Evolutionary conservation across 805 yeast genomes (phyloP), one percentile per base, ranked within the genome.

Genomic region (Sugiyamaella valdiviana): DNA sequence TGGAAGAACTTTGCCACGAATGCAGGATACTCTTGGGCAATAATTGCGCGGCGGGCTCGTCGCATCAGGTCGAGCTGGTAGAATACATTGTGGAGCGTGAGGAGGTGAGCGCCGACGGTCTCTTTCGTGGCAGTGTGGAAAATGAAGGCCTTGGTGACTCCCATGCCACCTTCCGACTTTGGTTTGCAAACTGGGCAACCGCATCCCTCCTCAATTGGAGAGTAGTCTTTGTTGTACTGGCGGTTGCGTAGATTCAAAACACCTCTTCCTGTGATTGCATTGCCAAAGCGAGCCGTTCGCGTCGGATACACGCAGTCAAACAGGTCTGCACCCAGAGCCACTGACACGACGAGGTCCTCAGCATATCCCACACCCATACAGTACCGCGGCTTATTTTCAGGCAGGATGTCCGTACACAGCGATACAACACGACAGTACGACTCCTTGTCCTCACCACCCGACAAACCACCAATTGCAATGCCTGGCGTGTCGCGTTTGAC

Each of bases 331-430:
- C 75, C 75, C 36, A 71, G 61, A 1, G 75, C 75, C 5, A 71
- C 76, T 1, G 71, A 65, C 6, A 71, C 76, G 4, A 71, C 70
- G 51, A 71, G 57, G 51, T 71, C 75, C 51, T 71, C 75, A 6
- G 76, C 76, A 47, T 72, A 72, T 15, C 75, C 75, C 4, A 71
- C 73, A 14, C 75, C 75, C 75, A 71, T 71, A 54, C 73, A 69
- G 51, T 71, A 71, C 16, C 73, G 61, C 0, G 76, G 76, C 55
- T 71, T 71, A 49, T 60, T 50, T 36, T 63, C 61, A 9, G 75
- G 75, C 6, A 71, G 59, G 12, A 67, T 52, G 35, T 65, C 71
- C 0, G 75, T 72, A 50, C 76, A 72, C 2, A 60, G 56, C 7
- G 56, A 44, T 2, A 71, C 76, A 42, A 70, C 72, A 38, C 58